Evolutionary conservation across 1,284 basidiomycete genomes (phyloP).

Genomic region (Thecaphora frezii): DNA sequence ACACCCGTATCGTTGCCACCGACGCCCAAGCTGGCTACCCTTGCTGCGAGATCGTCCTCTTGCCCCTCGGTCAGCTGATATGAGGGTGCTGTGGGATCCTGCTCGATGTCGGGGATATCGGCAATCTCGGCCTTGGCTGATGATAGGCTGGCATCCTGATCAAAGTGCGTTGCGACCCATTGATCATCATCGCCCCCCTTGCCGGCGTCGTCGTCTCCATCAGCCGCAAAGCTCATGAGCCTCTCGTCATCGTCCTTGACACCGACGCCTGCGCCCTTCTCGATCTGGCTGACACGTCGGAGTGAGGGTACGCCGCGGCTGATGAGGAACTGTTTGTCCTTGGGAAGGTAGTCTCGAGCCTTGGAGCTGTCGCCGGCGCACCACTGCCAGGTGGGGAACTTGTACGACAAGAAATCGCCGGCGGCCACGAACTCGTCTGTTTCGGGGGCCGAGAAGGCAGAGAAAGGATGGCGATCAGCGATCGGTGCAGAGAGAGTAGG

Average conservation of each 20-base stretch:
- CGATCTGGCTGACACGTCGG: constrained; percentile 50
- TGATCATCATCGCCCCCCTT: constrained; percentile 39
- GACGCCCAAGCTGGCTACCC: constrained; percentile 37
- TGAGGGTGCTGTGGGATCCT: constrained; percentile 34
- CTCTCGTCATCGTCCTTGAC: constrained; percentile 35
- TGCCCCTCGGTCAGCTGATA: constrained; percentile 40
- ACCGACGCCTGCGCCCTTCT: constrained; percentile 20
- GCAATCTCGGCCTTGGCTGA: constrained; percentile 32
- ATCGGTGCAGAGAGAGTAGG: too few relatives aligned
- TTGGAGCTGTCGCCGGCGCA: constrained; percentile 69
- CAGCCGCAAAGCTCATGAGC: constrained; percentile 36
- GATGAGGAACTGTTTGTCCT: constrained; percentile 94
- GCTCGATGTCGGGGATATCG: constrained; percentile 52
- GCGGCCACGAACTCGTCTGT: constrained; percentile 57
- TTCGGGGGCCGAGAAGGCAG: not conserved
- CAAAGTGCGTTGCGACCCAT: constrained; percentile 46
- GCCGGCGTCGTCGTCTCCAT: constrained; percentile 11
- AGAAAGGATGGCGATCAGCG: too few relatives aligned
- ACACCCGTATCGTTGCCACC: not conserved
- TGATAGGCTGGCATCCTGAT: constrained; percentile 9
- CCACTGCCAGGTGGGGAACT: constrained; percentile 59
- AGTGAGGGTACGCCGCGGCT: constrained; percentile 54
- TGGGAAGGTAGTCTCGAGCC: constrained; percentile 84
- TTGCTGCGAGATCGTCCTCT: constrained; percentile 45
- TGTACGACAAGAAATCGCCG: constrained; percentile 55